Evolutionary conservation across 1,284 basidiomycete genomes (phyloP).

Genomic region (Quambalaria eucalypti): DNA sequence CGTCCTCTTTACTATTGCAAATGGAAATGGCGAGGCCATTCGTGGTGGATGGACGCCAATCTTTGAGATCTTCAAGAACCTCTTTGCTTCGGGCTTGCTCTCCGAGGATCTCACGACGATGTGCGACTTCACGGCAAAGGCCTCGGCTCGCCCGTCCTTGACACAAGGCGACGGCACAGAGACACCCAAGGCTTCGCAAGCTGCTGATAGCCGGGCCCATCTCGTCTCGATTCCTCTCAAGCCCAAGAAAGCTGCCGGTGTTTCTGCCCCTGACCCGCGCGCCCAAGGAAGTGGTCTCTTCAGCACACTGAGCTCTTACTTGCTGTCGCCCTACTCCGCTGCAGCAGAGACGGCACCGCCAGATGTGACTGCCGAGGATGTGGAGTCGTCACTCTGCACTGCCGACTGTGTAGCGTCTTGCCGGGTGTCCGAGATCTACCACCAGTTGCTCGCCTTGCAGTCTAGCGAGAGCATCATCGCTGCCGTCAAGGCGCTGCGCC

Average conservation of each 20-base stretch:
- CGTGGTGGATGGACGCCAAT: slow-evolving; percentile 83
- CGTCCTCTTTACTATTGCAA: slow-evolving; percentile 93
- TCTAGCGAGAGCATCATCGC: slow-evolving; percentile 58
- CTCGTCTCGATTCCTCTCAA: slow-evolving; percentile 32
- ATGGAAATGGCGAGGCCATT: slow-evolving; percentile 88
- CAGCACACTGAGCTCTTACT: slow-evolving; percentile 87
- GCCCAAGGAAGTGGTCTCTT: slow-evolving; percentile 76
- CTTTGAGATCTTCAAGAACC: slow-evolving; percentile 94
- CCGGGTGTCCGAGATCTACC: slow-evolving; percentile 84
- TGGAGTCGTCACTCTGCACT: slow-evolving; percentile 87
- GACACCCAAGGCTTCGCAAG: not conserved
- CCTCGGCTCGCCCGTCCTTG: not conserved
- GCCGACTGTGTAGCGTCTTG: slow-evolving; percentile 93
- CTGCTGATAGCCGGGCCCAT: not conserved
- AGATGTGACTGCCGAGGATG: slow-evolving; percentile 65
- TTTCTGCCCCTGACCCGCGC: slow-evolving; percentile 69
- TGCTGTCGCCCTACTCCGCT: slow-evolving; percentile 82
- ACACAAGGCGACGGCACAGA: not conserved
- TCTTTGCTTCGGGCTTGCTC: slow-evolving; percentile 85
- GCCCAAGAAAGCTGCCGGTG: slow-evolving; percentile 72
- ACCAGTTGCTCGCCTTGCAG: slow-evolving; percentile 69
- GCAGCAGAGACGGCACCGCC: slow-evolving; percentile 62
- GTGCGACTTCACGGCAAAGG: slow-evolving; percentile 79
- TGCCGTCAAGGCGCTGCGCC: slow-evolving; percentile 75
- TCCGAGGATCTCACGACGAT: slow-evolving; percentile 75